Evolutionary conservation across 192 early-diverging fungal genomes (phyloP).

Genomic region (Umbelopsis vinacea): DNA sequence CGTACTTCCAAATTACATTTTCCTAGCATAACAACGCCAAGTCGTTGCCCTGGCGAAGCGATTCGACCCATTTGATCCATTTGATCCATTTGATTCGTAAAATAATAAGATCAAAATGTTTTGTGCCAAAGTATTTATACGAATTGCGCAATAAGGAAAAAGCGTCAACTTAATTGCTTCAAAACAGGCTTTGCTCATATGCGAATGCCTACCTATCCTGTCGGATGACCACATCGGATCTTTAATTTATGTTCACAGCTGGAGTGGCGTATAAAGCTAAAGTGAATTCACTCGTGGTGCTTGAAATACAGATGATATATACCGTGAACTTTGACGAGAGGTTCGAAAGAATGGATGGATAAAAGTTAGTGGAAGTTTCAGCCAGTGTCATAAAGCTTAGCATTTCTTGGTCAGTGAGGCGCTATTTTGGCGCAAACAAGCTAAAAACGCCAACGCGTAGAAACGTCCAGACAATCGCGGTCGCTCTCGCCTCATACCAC

Average conservation of each 20-base stretch:
- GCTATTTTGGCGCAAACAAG: no score
- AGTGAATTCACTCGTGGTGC: no score
- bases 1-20: slow-evolving; percentile 9
- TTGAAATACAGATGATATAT: no score
- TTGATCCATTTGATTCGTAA: not conserved
- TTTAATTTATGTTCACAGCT: not conserved
- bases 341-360: no score
- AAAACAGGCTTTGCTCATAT: not conserved
- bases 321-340: no score
- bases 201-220: not conserved
- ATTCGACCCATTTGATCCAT: slow-evolving; percentile 3
- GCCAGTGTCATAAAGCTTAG: no score
- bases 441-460: no score
- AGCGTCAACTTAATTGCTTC: not conserved
- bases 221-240: not conserved
- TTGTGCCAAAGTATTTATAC: not conserved
- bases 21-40: slow-evolving; percentile 17
- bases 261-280: no score
- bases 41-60: not conserved
- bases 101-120: not conserved
- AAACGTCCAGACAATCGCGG: no score
- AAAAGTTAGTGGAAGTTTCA: no score
- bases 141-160: not conserved
- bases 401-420: no score
- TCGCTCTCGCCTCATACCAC: no score